A percentile compares a stretch with the other conserved stretches of the same genome.
phyloP scores from a whole-genome alignment of 2,329 filamentous ascomycete genomes.

The Aspergillus pseudoviridinutans region DNA sequence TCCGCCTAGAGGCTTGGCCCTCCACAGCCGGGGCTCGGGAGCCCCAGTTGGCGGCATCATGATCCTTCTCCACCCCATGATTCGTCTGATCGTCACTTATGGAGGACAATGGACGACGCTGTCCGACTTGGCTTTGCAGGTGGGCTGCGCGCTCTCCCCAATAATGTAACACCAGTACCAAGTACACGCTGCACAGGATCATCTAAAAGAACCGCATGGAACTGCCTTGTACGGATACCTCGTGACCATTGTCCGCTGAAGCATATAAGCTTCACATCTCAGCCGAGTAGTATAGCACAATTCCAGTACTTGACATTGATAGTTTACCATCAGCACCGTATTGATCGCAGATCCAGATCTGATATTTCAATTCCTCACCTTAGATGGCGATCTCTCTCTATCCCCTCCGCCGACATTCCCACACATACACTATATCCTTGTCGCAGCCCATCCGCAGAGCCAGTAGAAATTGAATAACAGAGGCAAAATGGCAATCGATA shows the following conservation, averaged over 20 bases:
- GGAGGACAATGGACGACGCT: background rate
- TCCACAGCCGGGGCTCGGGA: background rate
- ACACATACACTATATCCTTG: slow-evolving; percentile 31
- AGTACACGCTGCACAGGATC: background rate
- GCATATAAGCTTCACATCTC: too few species aligned
- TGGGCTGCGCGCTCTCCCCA: too few species aligned
- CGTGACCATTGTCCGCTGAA: background rate
- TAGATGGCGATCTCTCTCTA: slow-evolving; percentile 32
- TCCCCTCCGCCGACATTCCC: slow-evolving; percentile 28
- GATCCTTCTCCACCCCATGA: background rate
- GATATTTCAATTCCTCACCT: slow-evolving; percentile 1
- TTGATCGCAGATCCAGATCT: too few species aligned
- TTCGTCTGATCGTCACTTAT: background rate
- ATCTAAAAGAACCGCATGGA: background rate
- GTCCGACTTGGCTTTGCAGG: background rate
- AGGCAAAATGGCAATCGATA: slow-evolving; percentile 48
- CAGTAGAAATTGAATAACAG: slow-evolving; percentile 19
- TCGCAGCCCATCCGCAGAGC: slow-evolving; percentile 28
- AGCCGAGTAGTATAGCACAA: too few species aligned
- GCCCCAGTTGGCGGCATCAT: background rate
- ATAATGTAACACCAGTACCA: too few species aligned
- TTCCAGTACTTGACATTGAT: too few species aligned
- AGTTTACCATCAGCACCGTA: too few species aligned
- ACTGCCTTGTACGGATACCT: slow-evolving; percentile 1
- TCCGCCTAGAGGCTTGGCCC: slow-evolving; percentile 1